phyloP scores from a whole-genome alignment of 345 rosid species.

The Citropsis articulata region DNA sequence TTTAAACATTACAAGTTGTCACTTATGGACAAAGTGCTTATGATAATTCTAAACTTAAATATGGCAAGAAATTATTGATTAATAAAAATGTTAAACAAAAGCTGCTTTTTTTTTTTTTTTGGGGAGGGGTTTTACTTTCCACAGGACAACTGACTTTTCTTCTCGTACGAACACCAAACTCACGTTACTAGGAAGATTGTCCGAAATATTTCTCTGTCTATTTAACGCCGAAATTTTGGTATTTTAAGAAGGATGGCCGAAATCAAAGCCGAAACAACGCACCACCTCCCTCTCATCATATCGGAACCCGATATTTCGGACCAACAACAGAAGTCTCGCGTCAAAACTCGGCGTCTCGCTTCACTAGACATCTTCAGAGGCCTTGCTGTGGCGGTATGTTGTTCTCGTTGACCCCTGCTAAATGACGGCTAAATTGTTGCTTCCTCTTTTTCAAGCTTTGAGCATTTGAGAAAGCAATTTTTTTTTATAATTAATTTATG shows the following conservation, averaged over 20 bases:
- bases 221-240: not conserved
- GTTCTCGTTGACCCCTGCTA: not conserved
- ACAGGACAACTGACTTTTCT: not conserved
- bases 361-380: constrained; percentile 91
- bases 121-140: not conserved
- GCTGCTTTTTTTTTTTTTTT: no score
- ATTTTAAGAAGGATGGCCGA: constrained; percentile 41
- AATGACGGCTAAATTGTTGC: not conserved
- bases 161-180: not conserved
- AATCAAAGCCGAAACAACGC: constrained; percentile 34
- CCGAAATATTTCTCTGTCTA: not conserved
- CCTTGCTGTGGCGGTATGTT: constrained; percentile 72
- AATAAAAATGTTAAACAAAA: no score
- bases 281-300: constrained; percentile 34
- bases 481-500: not conserved
- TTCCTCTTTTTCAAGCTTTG: not conserved
- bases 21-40: no score
- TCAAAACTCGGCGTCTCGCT: constrained; percentile 44
- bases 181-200: no score
- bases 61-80: no score
- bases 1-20: no score
- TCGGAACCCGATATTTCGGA: constrained; percentile 25
- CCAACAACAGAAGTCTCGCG: constrained; percentile 9
- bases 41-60: no score
- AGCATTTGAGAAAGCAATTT: not conserved